Percentiles rank a stretch among this genome's conserved stretches.
phyloP scores from a whole-genome alignment of 371 early-diverging fungal species.

The Saksenaea vasiformis region DNA sequence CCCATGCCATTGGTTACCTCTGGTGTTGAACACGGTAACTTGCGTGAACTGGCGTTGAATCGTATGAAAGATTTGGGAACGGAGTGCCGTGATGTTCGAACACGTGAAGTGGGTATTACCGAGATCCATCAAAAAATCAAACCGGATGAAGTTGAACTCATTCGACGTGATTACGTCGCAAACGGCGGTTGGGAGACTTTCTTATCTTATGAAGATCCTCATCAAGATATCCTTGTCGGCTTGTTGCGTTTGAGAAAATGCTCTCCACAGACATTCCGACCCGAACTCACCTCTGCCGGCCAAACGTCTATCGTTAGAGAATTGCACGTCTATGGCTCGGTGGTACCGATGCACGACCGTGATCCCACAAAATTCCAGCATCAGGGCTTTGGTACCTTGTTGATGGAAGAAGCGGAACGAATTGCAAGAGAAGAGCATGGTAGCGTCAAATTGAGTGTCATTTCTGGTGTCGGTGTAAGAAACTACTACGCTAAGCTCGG shows the following conservation, averaged over 20 bases:
- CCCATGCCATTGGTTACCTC: constrained; percentile 99
- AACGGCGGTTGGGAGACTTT: constrained; percentile 99
- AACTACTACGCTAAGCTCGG: constrained; percentile 99
- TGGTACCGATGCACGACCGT: constrained; percentile 95
- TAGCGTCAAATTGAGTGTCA: constrained; percentile 95
- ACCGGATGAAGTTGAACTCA: constrained; percentile 95
- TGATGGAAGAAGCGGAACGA: constrained; percentile 99
- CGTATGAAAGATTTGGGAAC: constrained; percentile 98
- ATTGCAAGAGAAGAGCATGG: constrained; percentile 99
- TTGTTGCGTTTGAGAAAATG: constrained; percentile 97
- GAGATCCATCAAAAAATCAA: constrained; percentile 97
- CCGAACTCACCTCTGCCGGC: constrained; percentile 82
- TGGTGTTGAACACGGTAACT: constrained; percentile 99
- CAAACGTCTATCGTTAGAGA: constrained; percentile 97
- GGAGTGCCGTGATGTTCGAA: constrained; percentile 98
- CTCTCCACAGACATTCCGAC: constrained; percentile 88
- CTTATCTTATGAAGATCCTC: constrained; percentile 98
- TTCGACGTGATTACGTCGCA: constrained; percentile 98
- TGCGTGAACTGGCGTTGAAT: constrained; percentile 96
- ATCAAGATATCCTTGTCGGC: constrained; percentile 98
- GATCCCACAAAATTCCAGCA: constrained; percentile 99
- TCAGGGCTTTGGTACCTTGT: constrained; percentile 98
- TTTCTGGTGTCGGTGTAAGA: constrained; percentile 98
- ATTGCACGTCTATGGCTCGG: constrained; percentile 99
- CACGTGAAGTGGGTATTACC: constrained; percentile 99